Percentiles rank a stretch among this genome's conserved stretches.
Evolutionary conservation across 108 stramenopile species (phyloP).

Genomic region (Cylindrotheca fusiformis): DNA sequence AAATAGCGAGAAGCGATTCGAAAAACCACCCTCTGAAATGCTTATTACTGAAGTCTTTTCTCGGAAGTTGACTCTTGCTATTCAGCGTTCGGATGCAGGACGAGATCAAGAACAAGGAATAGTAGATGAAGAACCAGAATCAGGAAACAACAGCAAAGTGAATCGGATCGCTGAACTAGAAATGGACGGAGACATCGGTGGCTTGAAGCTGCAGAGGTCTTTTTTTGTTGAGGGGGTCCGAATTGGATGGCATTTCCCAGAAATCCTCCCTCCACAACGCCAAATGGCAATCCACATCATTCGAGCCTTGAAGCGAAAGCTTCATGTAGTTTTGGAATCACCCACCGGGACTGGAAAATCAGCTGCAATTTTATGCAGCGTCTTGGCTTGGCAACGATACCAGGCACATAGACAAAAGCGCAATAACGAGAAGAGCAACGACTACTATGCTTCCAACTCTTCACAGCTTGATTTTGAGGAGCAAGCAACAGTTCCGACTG

Average conservation of each 20-base stretch:
- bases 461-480: background rate
- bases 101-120: background rate
- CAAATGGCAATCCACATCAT: conserved; percentile 79
- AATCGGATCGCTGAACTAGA: conserved; percentile 3
- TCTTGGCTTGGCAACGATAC: conserved; percentile 73
- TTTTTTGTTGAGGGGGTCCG: conserved; percentile 63
- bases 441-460: background rate
- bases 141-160: background rate
- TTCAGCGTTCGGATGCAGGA: background rate
- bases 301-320: conserved; percentile 54
- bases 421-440: background rate
- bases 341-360: conserved; percentile 85
- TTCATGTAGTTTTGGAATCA: conserved; percentile 72
- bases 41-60: background rate
- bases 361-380: conserved; percentile 72
- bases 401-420: conserved; percentile 12
- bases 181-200: conserved; percentile 69
- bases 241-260: conserved; percentile 76
- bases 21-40: background rate
- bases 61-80: background rate
- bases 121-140: background rate
- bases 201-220: conserved; percentile 42
- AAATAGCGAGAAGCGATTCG: too few species aligned
- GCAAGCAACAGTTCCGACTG: conserved; percentile 25
- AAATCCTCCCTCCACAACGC: conserved; percentile 63